Conservation (phyloP, 2,329 filamentous ascomycete genomes). For the Arachnopeziza araneosa region DNA sequence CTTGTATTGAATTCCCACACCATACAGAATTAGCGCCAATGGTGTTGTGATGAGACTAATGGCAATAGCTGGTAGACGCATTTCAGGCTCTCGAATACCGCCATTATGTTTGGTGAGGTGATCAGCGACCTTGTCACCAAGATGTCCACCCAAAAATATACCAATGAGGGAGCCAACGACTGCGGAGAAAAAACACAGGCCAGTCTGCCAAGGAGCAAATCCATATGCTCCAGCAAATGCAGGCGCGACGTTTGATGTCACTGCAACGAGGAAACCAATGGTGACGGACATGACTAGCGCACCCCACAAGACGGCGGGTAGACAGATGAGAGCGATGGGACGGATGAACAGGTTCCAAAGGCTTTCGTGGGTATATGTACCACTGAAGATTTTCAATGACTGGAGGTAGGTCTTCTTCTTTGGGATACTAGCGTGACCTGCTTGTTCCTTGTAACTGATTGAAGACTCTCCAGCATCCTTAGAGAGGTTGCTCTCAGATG, state of each 20-base stretch:
- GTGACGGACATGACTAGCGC: slow-evolving; percentile 34
- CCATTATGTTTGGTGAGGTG: slow-evolving; percentile 46
- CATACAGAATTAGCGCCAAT: slow-evolving; percentile 40
- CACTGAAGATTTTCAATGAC: slow-evolving; percentile 4
- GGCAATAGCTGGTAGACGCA: slow-evolving; percentile 50
- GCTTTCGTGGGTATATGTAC: slow-evolving; percentile 21
- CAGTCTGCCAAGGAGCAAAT: slow-evolving; percentile 35
- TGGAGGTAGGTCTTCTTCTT: slow-evolving; percentile 13
- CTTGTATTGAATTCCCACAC: slow-evolving; percentile 41
- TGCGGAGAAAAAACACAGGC: slow-evolving; percentile 17
- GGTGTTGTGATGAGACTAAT: slow-evolving; percentile 47
- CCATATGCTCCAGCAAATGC: slow-evolving; percentile 39
- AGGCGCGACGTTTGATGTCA: slow-evolving; percentile 46
- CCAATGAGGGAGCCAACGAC: slow-evolving; percentile 17
- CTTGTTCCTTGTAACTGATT: background rate
- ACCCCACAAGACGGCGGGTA: slow-evolving; percentile 21
- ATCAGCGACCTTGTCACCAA: slow-evolving; percentile 7
- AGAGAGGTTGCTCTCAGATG: background rate
- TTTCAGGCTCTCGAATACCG: slow-evolving; percentile 53
- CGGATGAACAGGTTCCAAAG: slow-evolving; percentile 38
- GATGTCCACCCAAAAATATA: slow-evolving; percentile 13
- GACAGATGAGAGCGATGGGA: slow-evolving; percentile 36
- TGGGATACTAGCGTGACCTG: slow-evolving; percentile 4
- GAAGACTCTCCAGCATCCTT: background rate
- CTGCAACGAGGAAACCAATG: slow-evolving; percentile 40